phyloP scores from a whole-genome alignment of 2,329 filamentous ascomycete genomes.

The Gnomoniopsis smithogilvyi region DNA sequence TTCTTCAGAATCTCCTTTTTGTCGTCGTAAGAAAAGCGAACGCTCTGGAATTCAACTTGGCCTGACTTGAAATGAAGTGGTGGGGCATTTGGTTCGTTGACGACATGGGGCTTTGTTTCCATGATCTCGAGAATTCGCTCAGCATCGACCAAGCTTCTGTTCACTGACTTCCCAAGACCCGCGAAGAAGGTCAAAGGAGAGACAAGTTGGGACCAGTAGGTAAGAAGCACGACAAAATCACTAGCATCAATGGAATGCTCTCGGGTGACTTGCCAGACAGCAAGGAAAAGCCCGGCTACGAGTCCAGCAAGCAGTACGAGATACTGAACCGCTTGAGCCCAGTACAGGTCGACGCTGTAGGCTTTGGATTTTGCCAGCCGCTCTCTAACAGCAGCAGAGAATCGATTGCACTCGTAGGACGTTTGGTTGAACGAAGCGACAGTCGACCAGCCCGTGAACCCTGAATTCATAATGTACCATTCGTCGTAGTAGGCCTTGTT shows the following conservation, averaged over 20 bases:
- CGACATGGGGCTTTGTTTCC: conserved; percentile 52
- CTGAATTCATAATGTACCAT: conserved; percentile 51
- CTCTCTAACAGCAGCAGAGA: conserved; percentile 46
- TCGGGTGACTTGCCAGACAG: conserved; percentile 62
- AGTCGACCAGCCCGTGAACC: conserved; percentile 57
- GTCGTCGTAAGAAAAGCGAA: conserved; percentile 58
- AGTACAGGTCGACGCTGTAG: conserved; percentile 42
- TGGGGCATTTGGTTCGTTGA: conserved; percentile 48
- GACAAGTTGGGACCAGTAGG: conserved; percentile 72
- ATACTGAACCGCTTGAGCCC: conserved; percentile 55
- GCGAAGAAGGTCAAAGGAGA: conserved; percentile 69
- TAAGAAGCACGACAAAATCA: conserved; percentile 67
- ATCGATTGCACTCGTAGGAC: conserved; percentile 52
- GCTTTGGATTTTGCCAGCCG: conserved; percentile 35
- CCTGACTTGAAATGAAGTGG: conserved; percentile 50
- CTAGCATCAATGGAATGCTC: conserved; percentile 50
- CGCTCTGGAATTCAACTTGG: conserved; percentile 51
- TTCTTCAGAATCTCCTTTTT: conserved; percentile 55
- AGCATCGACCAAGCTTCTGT: conserved; percentile 54
- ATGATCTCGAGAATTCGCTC: conserved; percentile 57
- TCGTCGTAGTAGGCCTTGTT: conserved; percentile 53
- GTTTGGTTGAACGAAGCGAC: conserved; percentile 59
- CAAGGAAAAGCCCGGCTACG: conserved; percentile 58
- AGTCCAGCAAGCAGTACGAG: conserved; percentile 68
- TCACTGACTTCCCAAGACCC: conserved; percentile 52